These are phyloP conservation scores for Vaccinium myrtillus DNA, from an alignment of 148 eudicot genomes.

Conservation along the genomic window DNA sequence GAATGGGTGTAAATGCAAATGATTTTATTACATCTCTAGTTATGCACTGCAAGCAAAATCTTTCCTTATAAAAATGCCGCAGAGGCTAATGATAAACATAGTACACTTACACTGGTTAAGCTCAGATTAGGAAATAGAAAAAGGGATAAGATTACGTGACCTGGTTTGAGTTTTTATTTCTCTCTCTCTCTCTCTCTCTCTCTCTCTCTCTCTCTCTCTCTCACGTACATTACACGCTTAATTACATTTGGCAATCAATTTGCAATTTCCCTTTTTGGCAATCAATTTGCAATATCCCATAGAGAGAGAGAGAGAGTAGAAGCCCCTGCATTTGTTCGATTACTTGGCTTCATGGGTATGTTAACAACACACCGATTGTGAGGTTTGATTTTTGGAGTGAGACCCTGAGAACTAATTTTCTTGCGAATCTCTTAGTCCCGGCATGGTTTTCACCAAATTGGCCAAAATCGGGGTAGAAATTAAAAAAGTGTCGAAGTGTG, in stretches of 20 bases:
- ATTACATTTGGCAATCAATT: background rate
- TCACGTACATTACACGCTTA: background rate
- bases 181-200: conserved; percentile 2
- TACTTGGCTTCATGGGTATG: too few species aligned
- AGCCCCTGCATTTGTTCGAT: too few species aligned
- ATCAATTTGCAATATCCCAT: background rate
- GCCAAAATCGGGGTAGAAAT: too few species aligned
- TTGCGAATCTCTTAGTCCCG: too few species aligned
- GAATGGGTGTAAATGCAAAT: too few species aligned
- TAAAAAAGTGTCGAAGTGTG: too few species aligned
- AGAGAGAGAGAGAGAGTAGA: background rate
- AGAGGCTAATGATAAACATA: background rate
- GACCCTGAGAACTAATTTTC: too few species aligned
- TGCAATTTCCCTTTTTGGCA: background rate
- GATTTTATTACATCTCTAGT: background rate
- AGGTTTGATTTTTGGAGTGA: too few species aligned
- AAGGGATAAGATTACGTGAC: background rate
- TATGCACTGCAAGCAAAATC: background rate
- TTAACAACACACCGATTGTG: too few species aligned
- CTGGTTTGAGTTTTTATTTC: background rate
- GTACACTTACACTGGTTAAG: too few species aligned
- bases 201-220: background rate
- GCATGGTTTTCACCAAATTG: too few species aligned
- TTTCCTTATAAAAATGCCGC: background rate
- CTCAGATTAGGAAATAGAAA: background rate